Conservation (phyloP, 1,139 yeast genomes). For the Nadsonia commutata region DNA sequence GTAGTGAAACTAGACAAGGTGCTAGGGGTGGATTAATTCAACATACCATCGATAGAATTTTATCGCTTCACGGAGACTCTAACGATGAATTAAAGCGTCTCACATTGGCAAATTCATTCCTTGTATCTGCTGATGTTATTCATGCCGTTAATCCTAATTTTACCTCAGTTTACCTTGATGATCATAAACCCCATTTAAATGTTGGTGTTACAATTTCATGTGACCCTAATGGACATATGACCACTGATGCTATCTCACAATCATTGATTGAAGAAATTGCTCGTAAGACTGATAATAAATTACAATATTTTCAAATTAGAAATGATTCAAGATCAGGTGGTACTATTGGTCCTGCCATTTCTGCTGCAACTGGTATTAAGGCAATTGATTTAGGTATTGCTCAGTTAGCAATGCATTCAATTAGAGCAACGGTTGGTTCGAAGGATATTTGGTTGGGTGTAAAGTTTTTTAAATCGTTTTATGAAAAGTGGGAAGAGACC, state of each 20-base stretch:
- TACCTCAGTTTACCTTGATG: slow-evolving; percentile 39
- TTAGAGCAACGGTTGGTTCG: slow-evolving; percentile 60
- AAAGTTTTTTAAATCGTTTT: slow-evolving; percentile 50
- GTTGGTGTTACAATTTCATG: slow-evolving; percentile 50
- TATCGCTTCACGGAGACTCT: slow-evolving; percentile 23
- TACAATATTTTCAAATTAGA: slow-evolving; percentile 41
- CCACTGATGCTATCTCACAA: slow-evolving; percentile 52
- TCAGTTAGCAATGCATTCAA: slow-evolving; percentile 69
- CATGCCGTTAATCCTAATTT: slow-evolving; percentile 93
- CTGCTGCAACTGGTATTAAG: slow-evolving; percentile 55
- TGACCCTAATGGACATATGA: slow-evolving; percentile 58
- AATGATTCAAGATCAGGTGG: slow-evolving; percentile 67
- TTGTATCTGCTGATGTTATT: slow-evolving; percentile 82
- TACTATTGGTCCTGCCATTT: slow-evolving; percentile 61
- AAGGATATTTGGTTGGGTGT: slow-evolving; percentile 56
- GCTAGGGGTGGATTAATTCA: slow-evolving; percentile 84
- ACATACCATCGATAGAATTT: slow-evolving; percentile 52
- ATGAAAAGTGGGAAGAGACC: slow-evolving; percentile 40
- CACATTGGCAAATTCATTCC: slow-evolving; percentile 46
- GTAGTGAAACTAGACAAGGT: slow-evolving; percentile 81
- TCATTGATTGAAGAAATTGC: slow-evolving; percentile 48
- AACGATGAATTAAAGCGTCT: slow-evolving; percentile 23
- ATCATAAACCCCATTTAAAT: slow-evolving; percentile 61
- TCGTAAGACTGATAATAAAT: slow-evolving; percentile 33
- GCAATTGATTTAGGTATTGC: slow-evolving; percentile 69